Base-by-base conservation (phyloP, 140 eudicot species). In the Oenanthe javanica region DNA sequence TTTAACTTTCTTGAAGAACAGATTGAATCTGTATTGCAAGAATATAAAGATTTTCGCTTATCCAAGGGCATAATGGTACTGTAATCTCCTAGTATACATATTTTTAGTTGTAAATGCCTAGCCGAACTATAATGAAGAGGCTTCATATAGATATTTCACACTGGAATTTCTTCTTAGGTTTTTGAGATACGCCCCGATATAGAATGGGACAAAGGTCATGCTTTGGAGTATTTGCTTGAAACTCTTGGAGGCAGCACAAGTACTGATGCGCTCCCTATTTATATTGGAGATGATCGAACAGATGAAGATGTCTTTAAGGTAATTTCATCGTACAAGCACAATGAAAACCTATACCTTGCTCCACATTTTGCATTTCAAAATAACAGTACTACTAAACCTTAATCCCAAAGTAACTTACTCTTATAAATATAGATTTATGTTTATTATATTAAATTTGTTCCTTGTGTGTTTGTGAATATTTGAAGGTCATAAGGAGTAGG, bases 281-380 rank as follows among this genome's bases (percentile, higher is more conserved):
- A 84, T 76, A 82, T 87, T 4, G 88, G 90, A 18, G 90, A 87
- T 79, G 90, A 87, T 74, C 63, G 85, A 78, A 83, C 87, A 10
- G 89, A 86, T 40, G 85, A 86, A 79, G 87, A 86, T 67, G 88
- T 84, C 19, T 87, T 87, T 45, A 80, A 84, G 87, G 89, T 86
- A 73, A 36, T 42, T 5, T 46, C 8, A 46, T 0, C 7, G 87
- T 83, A 74, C 10, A 1, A 67, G 27, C 36, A 12, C 14, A 13
- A 50, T 50, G 31, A 31, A 31, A 50, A 0, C 13, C 12, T 50
- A 50, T 13, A 13, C 19, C 55, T 51, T 51, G 6, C 15, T 13
- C 19, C 19, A 51, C 18, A 51, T 49, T 51, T 51, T 51, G 57
- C 57, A 51, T 51, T 51, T 14, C 19, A 51, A 51, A 51, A 51